A percentile compares a stretch with the other conserved stretches of the same genome.
phyloP scores from a whole-genome alignment of 1,284 basidiomycete genomes.

The Sanghuangporus baumii region DNA sequence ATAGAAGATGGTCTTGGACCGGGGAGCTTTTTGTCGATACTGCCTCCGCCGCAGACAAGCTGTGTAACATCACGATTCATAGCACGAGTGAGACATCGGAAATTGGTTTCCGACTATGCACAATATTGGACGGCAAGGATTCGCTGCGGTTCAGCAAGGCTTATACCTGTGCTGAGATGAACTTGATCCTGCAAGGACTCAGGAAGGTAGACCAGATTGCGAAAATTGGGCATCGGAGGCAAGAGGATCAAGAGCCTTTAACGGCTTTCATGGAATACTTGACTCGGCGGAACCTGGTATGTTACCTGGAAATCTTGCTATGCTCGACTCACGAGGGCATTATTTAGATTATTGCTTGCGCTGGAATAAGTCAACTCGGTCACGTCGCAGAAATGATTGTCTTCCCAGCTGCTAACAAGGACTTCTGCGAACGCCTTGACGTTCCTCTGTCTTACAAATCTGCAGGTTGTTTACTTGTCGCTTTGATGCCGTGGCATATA shows the following conservation, averaged over 20 bases:
- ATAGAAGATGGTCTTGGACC: constrained; percentile 46
- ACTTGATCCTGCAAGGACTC: constrained; percentile 41
- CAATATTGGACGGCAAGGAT: constrained; percentile 35
- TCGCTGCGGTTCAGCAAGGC: constrained; percentile 42
- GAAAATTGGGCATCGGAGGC: constrained; percentile 34
- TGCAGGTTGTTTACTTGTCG: constrained; percentile 33
- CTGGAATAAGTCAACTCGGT: constrained; percentile 39
- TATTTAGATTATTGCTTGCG: constrained; percentile 44
- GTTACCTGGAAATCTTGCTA: constrained; percentile 14
- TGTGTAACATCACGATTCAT: constrained; percentile 44
- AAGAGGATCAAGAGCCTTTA: constrained; percentile 36
- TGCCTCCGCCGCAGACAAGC: constrained; percentile 30
- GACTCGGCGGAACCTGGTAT: constrained; percentile 38
- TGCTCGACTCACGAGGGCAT: constrained; percentile 6
- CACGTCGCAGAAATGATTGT: constrained; percentile 40
- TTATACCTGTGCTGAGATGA: constrained; percentile 41
- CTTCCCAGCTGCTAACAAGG: constrained; percentile 30
- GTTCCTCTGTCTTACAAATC: constrained; percentile 25
- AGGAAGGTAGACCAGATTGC: constrained; percentile 47
- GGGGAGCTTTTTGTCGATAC: constrained; percentile 36
- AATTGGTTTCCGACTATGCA: constrained; percentile 44
- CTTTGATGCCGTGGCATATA: constrained; percentile 44
- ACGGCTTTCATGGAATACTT: constrained; percentile 41
- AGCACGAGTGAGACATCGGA: constrained; percentile 36
- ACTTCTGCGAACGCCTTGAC: constrained; percentile 27